Base-by-base conservation (phyloP, 2,329 filamentous ascomycete genomes). In the Penicillium brasilianum region DNA sequence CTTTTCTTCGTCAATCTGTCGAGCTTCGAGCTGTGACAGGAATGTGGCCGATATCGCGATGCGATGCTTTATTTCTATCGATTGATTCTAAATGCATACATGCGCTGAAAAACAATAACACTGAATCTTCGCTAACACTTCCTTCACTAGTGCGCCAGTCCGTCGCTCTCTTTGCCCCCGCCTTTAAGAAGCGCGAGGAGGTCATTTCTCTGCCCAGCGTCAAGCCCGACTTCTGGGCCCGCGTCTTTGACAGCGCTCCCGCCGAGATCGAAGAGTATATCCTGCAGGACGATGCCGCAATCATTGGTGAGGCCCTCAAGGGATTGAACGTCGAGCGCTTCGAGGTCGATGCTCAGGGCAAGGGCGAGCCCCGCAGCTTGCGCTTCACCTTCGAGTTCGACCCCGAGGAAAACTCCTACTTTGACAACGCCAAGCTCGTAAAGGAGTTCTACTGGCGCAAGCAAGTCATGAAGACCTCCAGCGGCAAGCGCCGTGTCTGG, bases 391-490 rank as follows among this genome's bases (percentile, higher is more conserved):
- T 95, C 73, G 88, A 91, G 71, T 97, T 97, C 78, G 80, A 79
- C 61, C 71, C 69, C 32, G 75, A 77, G 32, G 85, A 88, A 65
- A 98, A 98, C 79, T 88, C 92, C 53, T 88, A 89, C 81, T 97
- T 98, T 71, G 85, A 88, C 74, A 85, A 97, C 80, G 83, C 81
- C 57, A 85, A 88, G 57, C 80, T 98, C 52, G 90, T 94, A 80
- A 98, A 98, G 88, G 91, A 90, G 74, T 97, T 98, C 80, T 94
- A 89, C 86, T 92, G 89, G 84, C 88, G 93, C 67, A 85, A 85
- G 75, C 82, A 77, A 60, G 64, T 77, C 50, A 63, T 85, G 62
- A 85, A 83, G 60, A 73, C 69, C 20, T 55, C 71, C 34, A 71
- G 66, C 53, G 78, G 73, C 44, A 76, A 72, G 69, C 71, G 74